A percentile compares a stretch with the other conserved stretches of the same genome.
These are phyloP conservation scores for Capronia americana DNA, from an alignment of 2,329 filamentous ascomycete species.

Conservation along the genomic window DNA sequence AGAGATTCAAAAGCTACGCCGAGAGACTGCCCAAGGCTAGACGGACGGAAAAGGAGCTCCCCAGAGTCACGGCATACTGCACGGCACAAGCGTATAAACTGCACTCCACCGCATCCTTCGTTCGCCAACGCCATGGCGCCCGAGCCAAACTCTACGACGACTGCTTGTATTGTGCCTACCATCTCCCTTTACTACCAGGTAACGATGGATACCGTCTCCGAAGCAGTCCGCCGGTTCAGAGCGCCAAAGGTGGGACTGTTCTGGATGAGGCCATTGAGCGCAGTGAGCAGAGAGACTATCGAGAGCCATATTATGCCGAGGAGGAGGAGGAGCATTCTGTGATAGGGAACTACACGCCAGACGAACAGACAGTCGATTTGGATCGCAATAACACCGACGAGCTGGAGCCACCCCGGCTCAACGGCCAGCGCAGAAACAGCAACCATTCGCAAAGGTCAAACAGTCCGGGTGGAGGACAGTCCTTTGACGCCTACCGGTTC, in stretches of 20 bases:
- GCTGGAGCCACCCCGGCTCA: conserved; percentile 43
- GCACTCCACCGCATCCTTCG: conserved; percentile 83
- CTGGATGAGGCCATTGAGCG: conserved; percentile 95
- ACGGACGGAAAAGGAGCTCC: conserved; percentile 78
- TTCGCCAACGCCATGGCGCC: conserved; percentile 84
- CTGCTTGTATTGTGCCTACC: conserved; percentile 94
- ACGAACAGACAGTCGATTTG: conserved; percentile 43
- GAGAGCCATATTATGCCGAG: conserved; percentile 88
- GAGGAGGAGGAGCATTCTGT: conserved; percentile 60
- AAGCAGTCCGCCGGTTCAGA: conserved; percentile 90
- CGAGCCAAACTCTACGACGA: conserved; percentile 98
- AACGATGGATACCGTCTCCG: conserved; percentile 84
- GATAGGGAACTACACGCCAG: conserved; percentile 45
- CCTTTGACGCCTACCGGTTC: conserved; percentile 75
- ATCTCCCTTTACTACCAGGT: conserved; percentile 84
- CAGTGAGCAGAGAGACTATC: conserved; percentile 85
- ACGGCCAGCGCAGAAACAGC: conserved; percentile 41
- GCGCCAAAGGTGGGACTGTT: conserved; percentile 88
- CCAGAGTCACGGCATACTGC: conserved; percentile 92
- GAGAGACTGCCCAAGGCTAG: conserved; percentile 89
- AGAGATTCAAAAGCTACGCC: conserved; percentile 83
- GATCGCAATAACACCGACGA: conserved; percentile 36
- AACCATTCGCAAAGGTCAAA: conserved; percentile 49
- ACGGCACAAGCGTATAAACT: conserved; percentile 94
- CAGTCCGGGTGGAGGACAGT: conserved; percentile 59